These are phyloP conservation scores for Monilinia vaccinii-corymbosi DNA, from an alignment of 2,329 filamentous ascomycete genomes.

Conservation along the genomic window DNA sequence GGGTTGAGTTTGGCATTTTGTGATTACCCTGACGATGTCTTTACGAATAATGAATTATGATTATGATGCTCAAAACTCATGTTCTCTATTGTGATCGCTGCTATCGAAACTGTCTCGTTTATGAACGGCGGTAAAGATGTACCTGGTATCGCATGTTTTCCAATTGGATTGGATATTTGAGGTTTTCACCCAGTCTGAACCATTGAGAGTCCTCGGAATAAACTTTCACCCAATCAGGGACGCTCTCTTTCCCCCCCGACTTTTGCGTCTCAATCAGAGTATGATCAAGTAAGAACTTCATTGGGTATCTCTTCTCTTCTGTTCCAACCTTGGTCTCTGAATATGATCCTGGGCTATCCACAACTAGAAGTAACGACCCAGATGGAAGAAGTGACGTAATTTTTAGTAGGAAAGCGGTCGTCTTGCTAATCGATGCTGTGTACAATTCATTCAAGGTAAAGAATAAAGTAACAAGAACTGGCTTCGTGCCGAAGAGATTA, in stretches of 20 bases:
- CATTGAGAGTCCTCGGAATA: constrained; percentile 70
- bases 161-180: constrained; percentile 74
- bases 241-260: constrained; percentile 26
- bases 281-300: constrained; percentile 87
- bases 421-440: constrained; percentile 59
- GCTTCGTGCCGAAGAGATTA: constrained; percentile 25
- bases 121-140: constrained; percentile 59
- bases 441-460: constrained; percentile 97
- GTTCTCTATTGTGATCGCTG: background rate
- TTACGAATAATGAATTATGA: constrained; percentile 22
- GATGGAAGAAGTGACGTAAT: constrained; percentile 50
- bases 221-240: constrained; percentile 60
- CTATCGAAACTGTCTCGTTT: background rate
- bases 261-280: constrained; percentile 49
- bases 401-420: constrained; percentile 65
- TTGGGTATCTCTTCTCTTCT: constrained; percentile 66
- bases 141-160: constrained; percentile 96
- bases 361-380: constrained; percentile 67
- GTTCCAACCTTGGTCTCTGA: constrained; percentile 65
- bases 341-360: constrained; percentile 91
- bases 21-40: background rate
- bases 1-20: constrained; percentile 1
- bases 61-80: background rate
- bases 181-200: constrained; percentile 62
- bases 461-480: constrained; percentile 66